Conservation (phyloP, 225 moss, liverwort and hornwort genomes). For the Antitrichia curtipendula region DNA sequence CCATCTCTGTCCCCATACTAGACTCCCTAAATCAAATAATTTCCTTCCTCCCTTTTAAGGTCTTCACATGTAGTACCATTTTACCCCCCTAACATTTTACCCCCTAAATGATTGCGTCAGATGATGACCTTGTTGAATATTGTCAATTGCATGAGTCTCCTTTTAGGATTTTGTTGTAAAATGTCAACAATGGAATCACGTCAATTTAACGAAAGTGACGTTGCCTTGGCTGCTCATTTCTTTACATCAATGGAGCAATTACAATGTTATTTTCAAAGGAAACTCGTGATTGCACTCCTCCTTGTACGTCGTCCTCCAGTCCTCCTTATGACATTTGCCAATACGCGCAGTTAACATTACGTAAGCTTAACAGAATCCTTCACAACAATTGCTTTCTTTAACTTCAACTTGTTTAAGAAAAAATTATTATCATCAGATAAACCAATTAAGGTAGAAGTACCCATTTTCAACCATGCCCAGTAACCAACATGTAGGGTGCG, state of each 20-base stretch:
- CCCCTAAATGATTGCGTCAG: fast-evolving
- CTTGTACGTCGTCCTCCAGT: not conserved
- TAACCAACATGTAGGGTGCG: no score
- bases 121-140: not conserved
- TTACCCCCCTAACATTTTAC: no score
- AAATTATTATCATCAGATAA: not conserved
- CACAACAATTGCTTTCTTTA: not conserved
- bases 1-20: not conserved
- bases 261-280: not conserved
- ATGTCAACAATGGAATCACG: not conserved
- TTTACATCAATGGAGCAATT: not conserved
- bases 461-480: no score
- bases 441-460: no score
- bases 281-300: not conserved
- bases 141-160: not conserved
- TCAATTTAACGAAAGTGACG: not conserved
- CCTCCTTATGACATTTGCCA: not conserved
- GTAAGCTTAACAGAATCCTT: not conserved
- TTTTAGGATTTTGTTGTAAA: not conserved
- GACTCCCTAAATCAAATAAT: not conserved
- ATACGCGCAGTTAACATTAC: not conserved
- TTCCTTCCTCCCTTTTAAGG: not conserved
- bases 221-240: not conserved
- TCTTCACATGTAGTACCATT: not conserved
- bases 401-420: not conserved